A percentile compares a stretch with the other conserved stretches of the same genome.
These are phyloP conservation scores for Phaeosphaeriaceae sp. DNA, from an alignment of 2,329 filamentous ascomycete species.

Conservation along the genomic window DNA sequence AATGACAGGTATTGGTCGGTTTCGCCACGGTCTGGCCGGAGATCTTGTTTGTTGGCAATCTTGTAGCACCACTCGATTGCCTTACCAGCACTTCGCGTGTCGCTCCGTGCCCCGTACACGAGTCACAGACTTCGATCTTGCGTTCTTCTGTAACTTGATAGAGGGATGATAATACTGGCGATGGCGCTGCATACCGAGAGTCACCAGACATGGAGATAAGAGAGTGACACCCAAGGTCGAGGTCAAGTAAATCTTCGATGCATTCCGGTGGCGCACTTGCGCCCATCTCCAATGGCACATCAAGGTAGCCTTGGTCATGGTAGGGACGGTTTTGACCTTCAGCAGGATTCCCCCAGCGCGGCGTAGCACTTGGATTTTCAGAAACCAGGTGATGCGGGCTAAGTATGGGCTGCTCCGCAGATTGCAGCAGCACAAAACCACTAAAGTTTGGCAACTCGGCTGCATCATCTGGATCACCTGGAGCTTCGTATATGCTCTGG, in stretches of 20 bases:
- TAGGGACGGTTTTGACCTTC: conserved; percentile 17
- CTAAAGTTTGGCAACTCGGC: conserved; percentile 42
- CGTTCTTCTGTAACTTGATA: conserved; percentile 30
- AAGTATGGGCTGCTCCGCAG: conserved; percentile 35
- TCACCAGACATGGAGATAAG: conserved; percentile 21
- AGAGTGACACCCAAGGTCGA: conserved; percentile 30
- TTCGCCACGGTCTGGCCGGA: no score
- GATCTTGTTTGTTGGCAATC: not conserved
- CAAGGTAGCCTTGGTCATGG: conserved; percentile 43
- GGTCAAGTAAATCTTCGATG: conserved; percentile 33
- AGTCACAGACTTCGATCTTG: conserved; percentile 9
- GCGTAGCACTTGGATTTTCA: not conserved
- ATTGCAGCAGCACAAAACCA: conserved; percentile 37
- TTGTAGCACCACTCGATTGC: not conserved
- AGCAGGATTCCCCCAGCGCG: conserved; percentile 17
- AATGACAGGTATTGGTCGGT: conserved; percentile 12
- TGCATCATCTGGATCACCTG: conserved; percentile 32
- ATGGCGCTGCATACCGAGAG: conserved; percentile 32
- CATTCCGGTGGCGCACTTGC: conserved; percentile 26
- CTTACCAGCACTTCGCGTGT: not conserved
- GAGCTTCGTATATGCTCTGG: conserved; percentile 35
- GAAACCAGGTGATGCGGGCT: conserved; percentile 32
- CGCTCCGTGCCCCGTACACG: not conserved
- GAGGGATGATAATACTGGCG: conserved; percentile 35
- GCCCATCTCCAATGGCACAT: conserved; percentile 31